Base-by-base conservation (phyloP, 495 filamentous ascomycete genomes). In the Cercophora newfieldiana region DNA sequence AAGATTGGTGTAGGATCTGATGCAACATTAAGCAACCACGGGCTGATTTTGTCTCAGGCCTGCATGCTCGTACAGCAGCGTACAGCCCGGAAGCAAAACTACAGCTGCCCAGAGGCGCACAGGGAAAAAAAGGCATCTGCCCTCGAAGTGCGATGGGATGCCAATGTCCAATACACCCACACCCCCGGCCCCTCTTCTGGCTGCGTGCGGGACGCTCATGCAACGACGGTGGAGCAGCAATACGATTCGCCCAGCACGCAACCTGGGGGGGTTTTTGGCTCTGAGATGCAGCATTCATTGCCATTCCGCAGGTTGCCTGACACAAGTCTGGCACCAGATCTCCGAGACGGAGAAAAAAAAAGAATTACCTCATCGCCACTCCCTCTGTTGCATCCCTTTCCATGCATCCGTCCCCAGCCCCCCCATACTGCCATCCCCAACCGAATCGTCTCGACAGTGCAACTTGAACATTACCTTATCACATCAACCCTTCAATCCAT, bases 301-400 rank as follows among this genome's bases (percentile, higher is more conserved):
- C 54, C 24, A 57, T 29, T n/a, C 22, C 22, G 54, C 26, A 28
- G 59, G 57, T 30, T 31, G 57, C 57, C 57, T 60, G 57, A 60
- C 33, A 44, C 59, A 22, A 24, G 22, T 44, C 37, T 44, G 37
- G 37, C 37, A 44, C 37, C 59, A 50, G 59, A 61, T 61, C 44
- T 61, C 44, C 24, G 47, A 61, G 55, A 31, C 24, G 53, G 7
- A 49, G 10, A 29, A 49, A 51, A 59, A 61, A 61, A 61, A 61
- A 61, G 59, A 61, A 61, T 61, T 61, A 33, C 59, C 59, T 61
- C 59, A 51, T 51, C 44, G 26, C 59, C 59, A 61, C 16, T 37
- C 19, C 44, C 44, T 7, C 4, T 7, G 14, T 60, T 47, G 22
- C 44, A 30, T 24, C 21, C 7, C 47, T 0, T 18, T 7, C 24